Base-by-base conservation (phyloP, 2,329 filamentous ascomycete genomes). In the Macroventuria anomochaeta region DNA sequence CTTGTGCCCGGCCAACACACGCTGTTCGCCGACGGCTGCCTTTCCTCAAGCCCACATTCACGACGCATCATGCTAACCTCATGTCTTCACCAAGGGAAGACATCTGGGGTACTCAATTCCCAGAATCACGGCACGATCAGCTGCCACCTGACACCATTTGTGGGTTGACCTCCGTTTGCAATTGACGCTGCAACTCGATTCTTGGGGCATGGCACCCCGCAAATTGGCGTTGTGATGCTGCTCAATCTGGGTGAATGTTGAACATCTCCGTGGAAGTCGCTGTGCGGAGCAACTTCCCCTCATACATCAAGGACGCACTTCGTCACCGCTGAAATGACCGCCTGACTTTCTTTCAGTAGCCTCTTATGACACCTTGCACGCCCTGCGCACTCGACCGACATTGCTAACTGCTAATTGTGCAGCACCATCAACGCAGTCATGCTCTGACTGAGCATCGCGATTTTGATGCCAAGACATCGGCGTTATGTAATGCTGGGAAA, bases 241-340 rank as follows among this genome's bases (percentile, higher is more conserved):
- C 54, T 58, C 43, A 32, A 57, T 58, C 43, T 53, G 42, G 53
- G 38, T 41, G 58, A 59, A 58, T 57, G 49, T 40, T 42, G 34
- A 63, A 44, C 68, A 69, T 73, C 68, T 72, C 70, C 70, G 63
- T 63, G 70, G 70, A 68, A 60, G 33, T 55, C 21, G 33, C 53
- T 39, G 23, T 28, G 52, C 47, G 50, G 31, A 43, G 26, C 37
- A 37, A 36, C 44, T 20, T 55, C 25, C 34, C 49, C 40, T 55
- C 52, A 49, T 42, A 53, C 40, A 40, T 50, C 41, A 59, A 55
- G 39, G 31, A 52, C 47, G 32, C 43, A 13, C n/a, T 52, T 28
- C 51, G 36, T 50, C 53, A 48, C 43, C 41, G 37, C 44, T 42
- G 17, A 13, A 21, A 39, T 52, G 40, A 43, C 53, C 50, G 38